Conservation (phyloP, 176 grass and related monocot genomes). For the Avena insularis region DNA sequence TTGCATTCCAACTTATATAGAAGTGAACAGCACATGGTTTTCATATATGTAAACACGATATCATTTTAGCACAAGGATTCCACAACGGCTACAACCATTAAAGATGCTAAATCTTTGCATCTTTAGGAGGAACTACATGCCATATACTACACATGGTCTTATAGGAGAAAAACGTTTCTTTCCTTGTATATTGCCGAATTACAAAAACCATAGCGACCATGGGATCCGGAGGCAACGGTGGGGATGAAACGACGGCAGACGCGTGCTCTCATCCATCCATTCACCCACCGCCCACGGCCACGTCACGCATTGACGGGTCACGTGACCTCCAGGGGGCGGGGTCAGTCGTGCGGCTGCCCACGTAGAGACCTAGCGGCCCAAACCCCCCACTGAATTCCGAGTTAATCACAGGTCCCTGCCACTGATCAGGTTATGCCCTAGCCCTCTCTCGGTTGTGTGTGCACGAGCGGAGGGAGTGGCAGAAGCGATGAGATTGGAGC, state of each 20-base stretch:
- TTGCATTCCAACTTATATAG: neutral
- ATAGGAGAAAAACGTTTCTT: neutral
- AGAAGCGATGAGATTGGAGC: constrained; percentile 16
- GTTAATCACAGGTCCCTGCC: constrained; percentile 9
- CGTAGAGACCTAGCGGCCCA: neutral
- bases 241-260: neutral
- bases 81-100: neutral
- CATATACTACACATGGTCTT: neutral
- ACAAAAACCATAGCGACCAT: neutral
- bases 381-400: neutral
- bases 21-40: neutral
- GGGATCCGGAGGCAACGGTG: neutral
- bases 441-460: neutral
- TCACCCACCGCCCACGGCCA: neutral
- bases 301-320: neutral
- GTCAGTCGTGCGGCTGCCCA: neutral
- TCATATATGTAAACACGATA: too few relatives aligned
- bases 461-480: constrained; percentile 6
- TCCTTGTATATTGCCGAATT: neutral
- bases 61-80: neutral
- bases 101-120: neutral
- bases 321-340: neutral
- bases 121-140: neutral
- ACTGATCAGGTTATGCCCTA: neutral
- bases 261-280: neutral